Evolutionary conservation across 2,329 filamentous ascomycete genomes (phyloP).

Genomic region (Colletotrichum sublineola): DNA sequence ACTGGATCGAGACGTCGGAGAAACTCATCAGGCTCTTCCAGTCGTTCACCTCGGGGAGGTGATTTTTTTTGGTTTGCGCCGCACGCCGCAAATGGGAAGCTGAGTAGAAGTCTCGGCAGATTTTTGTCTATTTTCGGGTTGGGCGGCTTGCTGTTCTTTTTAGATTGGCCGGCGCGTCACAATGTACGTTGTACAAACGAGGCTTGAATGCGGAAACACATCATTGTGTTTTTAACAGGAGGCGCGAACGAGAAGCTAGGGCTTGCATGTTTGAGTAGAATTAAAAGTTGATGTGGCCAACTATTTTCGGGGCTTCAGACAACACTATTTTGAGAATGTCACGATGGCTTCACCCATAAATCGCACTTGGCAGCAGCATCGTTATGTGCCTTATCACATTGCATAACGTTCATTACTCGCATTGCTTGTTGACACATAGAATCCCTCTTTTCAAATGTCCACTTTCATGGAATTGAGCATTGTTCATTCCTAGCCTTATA

Average conservation of each 20-base stretch:
- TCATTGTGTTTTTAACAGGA: neutral
- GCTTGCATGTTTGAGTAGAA: neutral
- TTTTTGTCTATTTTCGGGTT: neutral
- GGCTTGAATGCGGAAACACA: neutral
- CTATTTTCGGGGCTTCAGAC: neutral
- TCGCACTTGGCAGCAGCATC: no score
- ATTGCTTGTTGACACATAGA: no score
- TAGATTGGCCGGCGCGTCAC: neutral
- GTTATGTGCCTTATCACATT: no score
- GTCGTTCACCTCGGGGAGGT: neutral
- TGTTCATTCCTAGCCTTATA: no score
- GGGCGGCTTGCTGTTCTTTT: neutral
- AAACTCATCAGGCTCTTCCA: neutral
- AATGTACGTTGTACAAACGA: neutral
- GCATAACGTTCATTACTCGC: no score
- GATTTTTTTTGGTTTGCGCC: neutral
- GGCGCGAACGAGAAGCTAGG: neutral
- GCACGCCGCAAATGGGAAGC: neutral
- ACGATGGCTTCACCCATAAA: no score
- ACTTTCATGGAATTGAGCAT: no score
- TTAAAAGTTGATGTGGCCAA: neutral
- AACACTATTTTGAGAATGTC: neutral
- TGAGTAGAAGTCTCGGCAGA: neutral
- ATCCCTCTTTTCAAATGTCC: no score
- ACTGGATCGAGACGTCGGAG: constrained; percentile 13